phyloP scores from a whole-genome alignment of 345 rosid genomes.

The Syzygium aromaticum region DNA sequence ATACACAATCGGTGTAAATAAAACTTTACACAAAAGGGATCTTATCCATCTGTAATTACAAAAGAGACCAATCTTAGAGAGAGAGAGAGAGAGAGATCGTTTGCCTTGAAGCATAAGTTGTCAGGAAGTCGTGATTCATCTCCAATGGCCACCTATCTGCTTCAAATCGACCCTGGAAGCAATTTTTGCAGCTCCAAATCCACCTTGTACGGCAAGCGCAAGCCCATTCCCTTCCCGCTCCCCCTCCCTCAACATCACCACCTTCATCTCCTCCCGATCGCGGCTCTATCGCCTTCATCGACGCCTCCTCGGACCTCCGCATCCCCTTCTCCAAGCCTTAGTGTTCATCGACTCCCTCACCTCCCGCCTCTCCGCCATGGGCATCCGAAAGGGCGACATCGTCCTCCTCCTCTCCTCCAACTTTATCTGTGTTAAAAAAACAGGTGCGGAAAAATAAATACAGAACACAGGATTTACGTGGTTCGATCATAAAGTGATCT shows the following conservation, averaged over 20 bases:
- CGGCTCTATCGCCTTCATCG: slow-evolving; percentile 72
- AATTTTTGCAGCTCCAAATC: slow-evolving; percentile 55
- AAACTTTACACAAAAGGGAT: no score
- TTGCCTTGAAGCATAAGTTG: not conserved
- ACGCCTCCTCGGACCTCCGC: slow-evolving; percentile 52
- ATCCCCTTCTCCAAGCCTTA: slow-evolving; percentile 63
- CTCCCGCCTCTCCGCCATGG: slow-evolving; percentile 42
- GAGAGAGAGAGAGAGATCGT: no score
- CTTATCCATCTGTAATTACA: no score
- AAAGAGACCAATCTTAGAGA: no score
- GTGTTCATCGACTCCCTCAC: slow-evolving; percentile 52
- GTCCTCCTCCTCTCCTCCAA: slow-evolving; percentile 70
- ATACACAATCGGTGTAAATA: no score
- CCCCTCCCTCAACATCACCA: slow-evolving; percentile 44
- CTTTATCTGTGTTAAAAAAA: no score
- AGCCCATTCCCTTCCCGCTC: slow-evolving; percentile 41
- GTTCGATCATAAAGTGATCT: no score
- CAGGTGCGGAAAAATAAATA: no score
- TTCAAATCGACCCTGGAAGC: slow-evolving; percentile 27
- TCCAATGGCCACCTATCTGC: not conserved
- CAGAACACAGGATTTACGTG: no score
- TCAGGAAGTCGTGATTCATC: not conserved
- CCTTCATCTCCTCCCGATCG: slow-evolving; percentile 58
- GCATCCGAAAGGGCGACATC: slow-evolving; percentile 71
- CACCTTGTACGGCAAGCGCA: slow-evolving; percentile 60